Percentiles rank a stretch among this genome's conserved stretches.
Evolutionary conservation across 2,329 filamentous ascomycete species (phyloP).

Genomic region (Stemphylium beticola): DNA sequence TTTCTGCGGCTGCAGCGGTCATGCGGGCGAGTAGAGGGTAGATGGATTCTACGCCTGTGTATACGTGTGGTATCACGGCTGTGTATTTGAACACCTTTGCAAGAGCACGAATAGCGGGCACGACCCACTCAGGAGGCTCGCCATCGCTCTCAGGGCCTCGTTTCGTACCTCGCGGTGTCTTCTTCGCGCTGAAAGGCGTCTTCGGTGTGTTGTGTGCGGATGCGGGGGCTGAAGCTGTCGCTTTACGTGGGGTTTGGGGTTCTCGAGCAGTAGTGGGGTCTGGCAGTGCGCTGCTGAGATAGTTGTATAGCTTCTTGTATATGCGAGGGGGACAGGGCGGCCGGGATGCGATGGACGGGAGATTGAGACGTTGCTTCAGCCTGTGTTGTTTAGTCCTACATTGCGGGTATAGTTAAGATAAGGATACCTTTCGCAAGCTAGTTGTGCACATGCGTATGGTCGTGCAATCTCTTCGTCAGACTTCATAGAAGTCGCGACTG

Average conservation of each 20-base stretch:
- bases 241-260: conserved; percentile 43
- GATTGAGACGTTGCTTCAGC: conserved; percentile 62
- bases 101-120: conserved; percentile 69
- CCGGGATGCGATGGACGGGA: conserved; percentile 42
- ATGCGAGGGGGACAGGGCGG: conserved; percentile 53
- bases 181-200: conserved; percentile 29
- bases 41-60: conserved; percentile 71
- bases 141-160: conserved; percentile 18
- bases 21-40: conserved; percentile 47
- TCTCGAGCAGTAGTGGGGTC: conserved; percentile 36
- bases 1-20: conserved; percentile 38
- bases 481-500: conserved; percentile 56
- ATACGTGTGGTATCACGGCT: conserved; percentile 72
- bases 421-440: conserved; percentile 85
- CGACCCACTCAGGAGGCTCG: conserved; percentile 64
- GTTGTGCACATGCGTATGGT: conserved; percentile 47
- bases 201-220: conserved; percentile 36
- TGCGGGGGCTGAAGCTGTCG: conserved; percentile 23
- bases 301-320: conserved; percentile 83
- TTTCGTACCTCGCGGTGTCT: conserved; percentile 29
- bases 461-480: conserved; percentile 47
- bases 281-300: conserved; percentile 76
- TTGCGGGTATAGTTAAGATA: background rate
- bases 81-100: conserved; percentile 67
- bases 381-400: conserved; percentile 56